These are phyloP conservation scores for Monosporascus sp. DNA, from an alignment of 2,329 filamentous ascomycete species.

Conservation along the genomic window DNA sequence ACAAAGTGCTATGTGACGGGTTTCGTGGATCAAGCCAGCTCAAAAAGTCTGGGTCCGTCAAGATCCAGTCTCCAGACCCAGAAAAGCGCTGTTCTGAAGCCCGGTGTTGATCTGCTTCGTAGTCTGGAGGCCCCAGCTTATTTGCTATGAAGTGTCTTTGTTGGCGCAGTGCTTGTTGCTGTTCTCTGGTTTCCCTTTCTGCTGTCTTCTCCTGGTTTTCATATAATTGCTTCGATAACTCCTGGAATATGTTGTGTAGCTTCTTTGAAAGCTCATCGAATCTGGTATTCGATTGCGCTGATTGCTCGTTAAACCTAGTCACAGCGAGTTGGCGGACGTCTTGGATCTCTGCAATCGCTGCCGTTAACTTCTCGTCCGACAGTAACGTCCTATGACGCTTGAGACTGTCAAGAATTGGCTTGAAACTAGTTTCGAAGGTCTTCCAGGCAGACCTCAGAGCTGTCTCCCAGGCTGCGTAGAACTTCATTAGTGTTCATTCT, in stretches of 20 bases:
- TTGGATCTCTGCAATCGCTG: constrained; percentile 5
- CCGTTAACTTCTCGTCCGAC: constrained; percentile 9
- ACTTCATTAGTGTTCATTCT: background rate
- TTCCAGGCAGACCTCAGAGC: constrained; percentile 12
- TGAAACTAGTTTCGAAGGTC: constrained; percentile 11
- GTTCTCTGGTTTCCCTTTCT: too few species aligned
- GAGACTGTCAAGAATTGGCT: constrained; percentile 13
- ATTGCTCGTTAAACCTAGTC: background rate
- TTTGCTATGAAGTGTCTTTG: background rate
- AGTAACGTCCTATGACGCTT: constrained; percentile 13
- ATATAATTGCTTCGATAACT: background rate
- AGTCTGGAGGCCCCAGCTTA: constrained; percentile 3
- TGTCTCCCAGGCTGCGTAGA: constrained; percentile 7
- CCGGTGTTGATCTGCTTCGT: background rate
- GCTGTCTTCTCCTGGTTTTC: too few species aligned
- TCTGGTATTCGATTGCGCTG: background rate
- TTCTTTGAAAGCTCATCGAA: background rate
- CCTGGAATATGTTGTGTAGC: background rate
- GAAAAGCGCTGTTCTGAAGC: background rate
- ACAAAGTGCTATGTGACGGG: constrained; percentile 3
- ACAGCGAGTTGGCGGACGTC: background rate
- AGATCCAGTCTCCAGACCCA: background rate
- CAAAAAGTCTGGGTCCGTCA: background rate
- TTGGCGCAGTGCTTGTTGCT: too few species aligned
- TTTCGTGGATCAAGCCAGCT: background rate